These are phyloP conservation scores for Lotus japonicus DNA, from an alignment of 306 rosid genomes.

Conservation along the genomic window DNA sequence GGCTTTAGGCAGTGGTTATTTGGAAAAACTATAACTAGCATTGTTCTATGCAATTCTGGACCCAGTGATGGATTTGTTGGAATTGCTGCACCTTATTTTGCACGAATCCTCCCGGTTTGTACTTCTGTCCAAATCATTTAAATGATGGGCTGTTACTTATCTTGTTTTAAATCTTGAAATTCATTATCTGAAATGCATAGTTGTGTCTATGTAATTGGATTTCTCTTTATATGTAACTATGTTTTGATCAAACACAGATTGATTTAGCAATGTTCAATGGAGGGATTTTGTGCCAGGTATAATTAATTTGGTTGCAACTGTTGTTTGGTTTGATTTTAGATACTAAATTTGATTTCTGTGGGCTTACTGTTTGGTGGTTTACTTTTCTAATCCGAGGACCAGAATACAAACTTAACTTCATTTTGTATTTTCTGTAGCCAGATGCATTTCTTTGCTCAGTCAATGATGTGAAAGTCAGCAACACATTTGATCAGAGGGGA, in stretches of 20 bases:
- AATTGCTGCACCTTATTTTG: constrained; percentile 87
- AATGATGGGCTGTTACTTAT: background rate
- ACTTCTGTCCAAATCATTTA: constrained; percentile 15
- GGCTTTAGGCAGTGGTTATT: constrained; percentile 97
- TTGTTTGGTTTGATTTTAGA: constrained; percentile 6
- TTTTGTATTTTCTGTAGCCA: constrained; percentile 64
- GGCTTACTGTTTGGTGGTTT: background rate
- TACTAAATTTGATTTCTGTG: background rate
- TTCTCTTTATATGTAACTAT: background rate
- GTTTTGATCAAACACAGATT: constrained; percentile 51
- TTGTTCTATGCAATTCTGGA: constrained; percentile 72
- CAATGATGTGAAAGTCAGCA: constrained; percentile 87
- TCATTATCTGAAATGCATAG: constrained; percentile 6
- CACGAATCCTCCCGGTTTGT: constrained; percentile 92
- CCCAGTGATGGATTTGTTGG: constrained; percentile 88
- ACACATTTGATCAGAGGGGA: constrained; percentile 77
- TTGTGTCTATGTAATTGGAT: constrained; percentile 1
- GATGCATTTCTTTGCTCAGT: constrained; percentile 98
- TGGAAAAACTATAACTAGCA: constrained; percentile 75
- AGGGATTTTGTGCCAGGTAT: constrained; percentile 95
- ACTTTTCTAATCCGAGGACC: constrained; percentile 11
- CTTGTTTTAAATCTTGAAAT: constrained; percentile 10
- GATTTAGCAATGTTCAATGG: constrained; percentile 90
- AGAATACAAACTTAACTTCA: constrained; percentile 28
- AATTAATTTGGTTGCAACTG: constrained; percentile 6